A percentile compares a stretch with the other conserved stretches of the same genome.
Evolutionary conservation across 1,284 basidiomycete genomes (phyloP).

Genomic region (Fomitopsis palustris): DNA sequence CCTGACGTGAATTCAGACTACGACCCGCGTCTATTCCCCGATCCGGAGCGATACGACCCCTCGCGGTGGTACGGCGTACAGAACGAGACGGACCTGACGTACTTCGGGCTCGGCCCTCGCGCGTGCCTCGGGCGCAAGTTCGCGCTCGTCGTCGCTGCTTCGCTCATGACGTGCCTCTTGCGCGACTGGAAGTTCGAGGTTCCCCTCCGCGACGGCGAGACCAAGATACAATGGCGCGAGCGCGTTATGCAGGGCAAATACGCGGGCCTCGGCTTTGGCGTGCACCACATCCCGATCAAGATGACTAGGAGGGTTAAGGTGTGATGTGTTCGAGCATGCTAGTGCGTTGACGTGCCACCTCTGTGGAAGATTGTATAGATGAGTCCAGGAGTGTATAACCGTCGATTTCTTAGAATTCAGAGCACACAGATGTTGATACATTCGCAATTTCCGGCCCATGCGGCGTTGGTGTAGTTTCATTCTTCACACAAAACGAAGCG

Average conservation of each 20-base stretch:
- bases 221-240: slow-evolving; percentile 11
- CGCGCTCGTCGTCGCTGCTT: slow-evolving; percentile 26
- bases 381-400: too few relatives aligned
- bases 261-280: slow-evolving; percentile 4
- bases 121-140: slow-evolving; percentile 29
- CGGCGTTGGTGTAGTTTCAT: too few relatives aligned
- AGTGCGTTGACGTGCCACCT: too few relatives aligned
- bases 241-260: slow-evolving; percentile 6
- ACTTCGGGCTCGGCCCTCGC: slow-evolving; percentile 21
- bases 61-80: slow-evolving; percentile 26
- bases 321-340: not conserved
- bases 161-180: slow-evolving; percentile 25
- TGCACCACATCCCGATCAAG: slow-evolving; percentile 2
- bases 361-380: too few relatives aligned
- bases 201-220: slow-evolving; percentile 11
- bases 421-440: too few relatives aligned
- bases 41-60: slow-evolving; percentile 27
- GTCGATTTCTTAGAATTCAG: too few relatives aligned
- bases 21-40: slow-evolving; percentile 24
- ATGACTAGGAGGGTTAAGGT: not conserved
- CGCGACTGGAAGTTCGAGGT: slow-evolving; percentile 25
- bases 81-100: slow-evolving; percentile 16
- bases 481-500: too few relatives aligned
- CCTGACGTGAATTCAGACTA: slow-evolving; percentile 8
- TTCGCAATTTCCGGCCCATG: too few relatives aligned